A percentile compares a stretch with the other conserved stretches of the same genome.
Evolutionary conservation across 352 stramenopile species (phyloP).

Genomic region (Saprolegnia diclina): DNA sequence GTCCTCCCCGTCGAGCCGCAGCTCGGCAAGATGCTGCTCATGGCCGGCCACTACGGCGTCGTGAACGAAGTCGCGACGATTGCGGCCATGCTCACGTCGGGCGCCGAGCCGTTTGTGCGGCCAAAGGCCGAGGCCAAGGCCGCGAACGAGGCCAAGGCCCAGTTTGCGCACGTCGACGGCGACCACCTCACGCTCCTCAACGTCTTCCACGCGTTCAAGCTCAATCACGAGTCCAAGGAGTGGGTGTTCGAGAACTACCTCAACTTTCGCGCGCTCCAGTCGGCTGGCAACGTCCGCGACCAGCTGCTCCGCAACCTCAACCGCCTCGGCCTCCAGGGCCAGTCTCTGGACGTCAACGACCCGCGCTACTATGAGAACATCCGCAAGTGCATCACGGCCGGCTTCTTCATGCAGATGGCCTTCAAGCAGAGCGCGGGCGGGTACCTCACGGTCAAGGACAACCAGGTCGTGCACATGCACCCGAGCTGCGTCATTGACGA

Average conservation of each 20-base stretch:
- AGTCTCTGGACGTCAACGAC: conserved; percentile 61
- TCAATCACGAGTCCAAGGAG: conserved; percentile 82
- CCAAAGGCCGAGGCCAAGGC: conserved; percentile 95
- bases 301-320: conserved; percentile 90
- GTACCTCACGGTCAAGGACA: conserved; percentile 99
- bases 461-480: conserved; percentile 97
- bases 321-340: conserved; percentile 62
- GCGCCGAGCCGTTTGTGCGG: conserved; percentile 90
- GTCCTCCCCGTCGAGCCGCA: conserved; percentile 97
- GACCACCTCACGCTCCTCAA: conserved; percentile 98
- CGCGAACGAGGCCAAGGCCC: conserved; percentile 95
- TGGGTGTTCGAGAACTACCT: conserved; percentile 99
- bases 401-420: conserved; percentile 98
- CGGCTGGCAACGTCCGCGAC: conserved; percentile 92
- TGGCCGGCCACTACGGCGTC: conserved; percentile 92
- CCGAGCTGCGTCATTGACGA: conserved; percentile 90
- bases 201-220: conserved; percentile 97
- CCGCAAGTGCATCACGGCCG: conserved; percentile 88
- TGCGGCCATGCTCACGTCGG: conserved; percentile 88
- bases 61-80: conserved; percentile 97
- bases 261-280: conserved; percentile 91
- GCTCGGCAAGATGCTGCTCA: conserved; percentile 96
- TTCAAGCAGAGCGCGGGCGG: conserved; percentile 80
- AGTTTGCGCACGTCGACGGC: conserved; percentile 92
- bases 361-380: conserved; percentile 91